Evolutionary conservation across 495 filamentous ascomycete species (phyloP), one percentile per base, ranked within the genome.

Genomic region (Durotheca rogersii): DNA sequence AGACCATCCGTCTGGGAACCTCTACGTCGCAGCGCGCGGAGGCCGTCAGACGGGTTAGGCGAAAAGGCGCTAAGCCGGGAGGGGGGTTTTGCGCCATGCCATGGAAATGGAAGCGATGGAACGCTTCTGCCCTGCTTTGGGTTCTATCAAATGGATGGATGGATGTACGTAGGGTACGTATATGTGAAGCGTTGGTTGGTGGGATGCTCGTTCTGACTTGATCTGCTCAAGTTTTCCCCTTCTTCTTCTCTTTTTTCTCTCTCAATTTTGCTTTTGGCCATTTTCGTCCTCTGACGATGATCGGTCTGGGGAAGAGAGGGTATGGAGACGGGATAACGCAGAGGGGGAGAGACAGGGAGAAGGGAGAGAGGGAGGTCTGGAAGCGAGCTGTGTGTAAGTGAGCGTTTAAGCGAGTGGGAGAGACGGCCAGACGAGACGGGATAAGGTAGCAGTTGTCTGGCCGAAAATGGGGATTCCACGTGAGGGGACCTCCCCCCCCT

Each of bases 391-490:
- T 27, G 23, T 27, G 23, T 27, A 9, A 27, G 23, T 27, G 23
- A 27, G 23, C 4, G 23, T 4, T 4, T 4, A 9, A 9, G 23
- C 4, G 23, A 27, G 23, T 4, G 23, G 23, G 21, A 45, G 15
- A 31, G 19, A 12, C 42, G 12, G 23, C 3, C 5, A 41, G 4
- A 5, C 17, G 11, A 3, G 16, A 38, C 7, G 35, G 16, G 10
- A 38, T 12, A 17, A 18, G 20, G 11, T n/a, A n/a, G n/a, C n/a
- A n/a, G n/a, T n/a, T n/a, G 7, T 45, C 53, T 48, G 55, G 55
- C 55, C 55, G 55, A 58, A 52, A 58, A 32, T 38, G 44, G 44
- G 42, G 33, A 33, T 48, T 29, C 48, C 42, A 58, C 39, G 44
- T 44, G 54, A 58, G 48, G 54, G 42, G 47, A 20, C 21, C 23